Conservation (phyloP, 805 yeast genomes). For the Saccharomycopsis oosterbeekiorum region DNA sequence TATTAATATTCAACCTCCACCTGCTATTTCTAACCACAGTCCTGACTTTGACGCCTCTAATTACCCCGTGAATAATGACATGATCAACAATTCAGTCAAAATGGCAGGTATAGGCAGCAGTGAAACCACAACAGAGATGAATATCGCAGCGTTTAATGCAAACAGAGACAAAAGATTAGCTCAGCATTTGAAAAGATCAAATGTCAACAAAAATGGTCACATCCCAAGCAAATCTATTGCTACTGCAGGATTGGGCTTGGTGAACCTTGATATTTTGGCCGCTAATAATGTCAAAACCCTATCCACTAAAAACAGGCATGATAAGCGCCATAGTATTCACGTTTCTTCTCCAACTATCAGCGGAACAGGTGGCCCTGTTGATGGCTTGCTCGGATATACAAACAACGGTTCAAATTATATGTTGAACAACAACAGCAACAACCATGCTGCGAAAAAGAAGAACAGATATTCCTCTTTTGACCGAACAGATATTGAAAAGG, state of each 20-base stretch:
- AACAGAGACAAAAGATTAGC: background rate
- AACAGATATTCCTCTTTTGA: conserved; percentile 14
- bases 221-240: background rate
- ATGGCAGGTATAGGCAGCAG: background rate
- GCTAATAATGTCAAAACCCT: background rate
- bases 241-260: background rate
- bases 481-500: conserved; percentile 11
- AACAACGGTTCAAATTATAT: background rate
- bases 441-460: background rate
- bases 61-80: background rate
- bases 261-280: background rate
- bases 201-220: background rate
- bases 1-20: background rate
- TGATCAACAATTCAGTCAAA: background rate
- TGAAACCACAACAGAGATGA: background rate
- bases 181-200: background rate
- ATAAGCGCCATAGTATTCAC: conserved; percentile 1
- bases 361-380: background rate
- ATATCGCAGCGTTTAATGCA: background rate
- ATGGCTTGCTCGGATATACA: background rate
- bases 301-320: background rate
- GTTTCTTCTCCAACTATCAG: background rate
- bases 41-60: background rate
- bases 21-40: background rate
- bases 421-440: background rate